Conservation (phyloP, 768 basidiomycete genomes). For the Lactarius pseudohatsudake region DNA sequence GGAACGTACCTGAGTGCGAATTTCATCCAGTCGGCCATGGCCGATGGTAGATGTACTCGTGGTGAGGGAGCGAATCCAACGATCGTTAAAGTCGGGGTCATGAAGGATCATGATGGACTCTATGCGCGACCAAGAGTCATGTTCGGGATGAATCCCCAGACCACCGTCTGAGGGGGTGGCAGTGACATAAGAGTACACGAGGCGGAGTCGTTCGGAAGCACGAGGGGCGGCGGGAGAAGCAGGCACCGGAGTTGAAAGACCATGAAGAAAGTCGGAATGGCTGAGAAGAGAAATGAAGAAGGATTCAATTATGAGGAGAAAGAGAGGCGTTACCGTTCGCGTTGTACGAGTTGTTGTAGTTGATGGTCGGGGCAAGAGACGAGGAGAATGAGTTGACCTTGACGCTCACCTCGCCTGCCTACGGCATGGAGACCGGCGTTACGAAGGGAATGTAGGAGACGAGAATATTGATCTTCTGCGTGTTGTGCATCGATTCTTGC, state of each 20-base stretch:
- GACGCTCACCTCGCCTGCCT: constrained; percentile 71
- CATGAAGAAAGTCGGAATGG: constrained; percentile 74
- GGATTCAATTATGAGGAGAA: neutral
- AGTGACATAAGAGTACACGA: constrained; percentile 70
- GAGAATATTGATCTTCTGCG: constrained; percentile 67
- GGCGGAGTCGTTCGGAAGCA: constrained; percentile 77
- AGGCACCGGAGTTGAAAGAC: constrained; percentile 57
- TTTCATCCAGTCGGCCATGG: constrained; percentile 61
- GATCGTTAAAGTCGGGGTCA: constrained; percentile 75
- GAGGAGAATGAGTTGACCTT: constrained; percentile 76
- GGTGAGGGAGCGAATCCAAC: constrained; percentile 79
- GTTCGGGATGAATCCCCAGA: constrained; percentile 73
- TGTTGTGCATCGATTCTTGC: constrained; percentile 60
- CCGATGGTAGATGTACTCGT: constrained; percentile 59
- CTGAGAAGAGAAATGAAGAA: constrained; percentile 38
- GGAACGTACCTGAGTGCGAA: constrained; percentile 66
- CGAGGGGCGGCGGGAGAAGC: constrained; percentile 47
- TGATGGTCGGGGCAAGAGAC: constrained; percentile 65
- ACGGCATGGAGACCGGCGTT: constrained; percentile 67
- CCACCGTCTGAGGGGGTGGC: constrained; percentile 75
- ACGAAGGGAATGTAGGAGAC: constrained; percentile 59
- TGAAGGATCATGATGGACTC: constrained; percentile 84
- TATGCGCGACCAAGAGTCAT: constrained; percentile 74
- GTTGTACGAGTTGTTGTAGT: constrained; percentile 62
- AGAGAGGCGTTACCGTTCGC: constrained; percentile 61